A percentile compares a stretch with the other conserved stretches of the same genome.
Conservation (phyloP, 352 stramenopile genomes). For the Pythium diclinum region DNA sequence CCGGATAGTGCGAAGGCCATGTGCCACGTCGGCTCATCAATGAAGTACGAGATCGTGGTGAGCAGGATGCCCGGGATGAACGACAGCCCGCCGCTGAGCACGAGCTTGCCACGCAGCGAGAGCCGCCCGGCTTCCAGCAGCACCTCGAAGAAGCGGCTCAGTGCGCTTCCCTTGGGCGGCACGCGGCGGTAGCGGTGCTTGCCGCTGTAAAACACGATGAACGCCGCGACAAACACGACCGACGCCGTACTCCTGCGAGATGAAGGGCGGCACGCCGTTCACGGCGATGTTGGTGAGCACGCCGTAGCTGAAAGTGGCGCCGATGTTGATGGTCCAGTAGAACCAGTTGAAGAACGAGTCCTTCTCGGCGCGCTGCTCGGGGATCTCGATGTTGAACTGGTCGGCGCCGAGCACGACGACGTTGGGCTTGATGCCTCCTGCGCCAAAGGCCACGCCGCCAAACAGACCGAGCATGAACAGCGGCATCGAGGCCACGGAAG, state of each 20-base stretch:
- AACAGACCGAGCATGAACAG: conserved; percentile 85
- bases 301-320: conserved; percentile 89
- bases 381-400: conserved; percentile 76
- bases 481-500: conserved; percentile 49
- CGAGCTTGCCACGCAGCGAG: conserved; percentile 57
- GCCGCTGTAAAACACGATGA: conserved; percentile 77
- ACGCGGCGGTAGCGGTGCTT: conserved; percentile 62
- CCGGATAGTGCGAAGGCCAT: conserved; percentile 58
- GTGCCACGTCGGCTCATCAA: conserved; percentile 56
- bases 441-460: conserved; percentile 53
- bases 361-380: conserved; percentile 67
- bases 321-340: conserved; percentile 93
- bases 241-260: conserved; percentile 79
- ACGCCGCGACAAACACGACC: conserved; percentile 70
- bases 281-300: conserved; percentile 90
- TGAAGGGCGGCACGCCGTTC: conserved; percentile 82
- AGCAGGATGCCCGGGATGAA: conserved; percentile 79
- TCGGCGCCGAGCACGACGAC: conserved; percentile 68
- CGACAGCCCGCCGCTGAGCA: conserved; percentile 69
- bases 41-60: conserved; percentile 81
- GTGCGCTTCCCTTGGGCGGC: conserved; percentile 72
- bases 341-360: conserved; percentile 94
- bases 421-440: conserved; percentile 55
- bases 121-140: conserved; percentile 57
- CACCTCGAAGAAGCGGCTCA: conserved; percentile 71